Conservation (phyloP, 1,139 yeast species). For the Saccharomycopsis hybrid region DNA sequence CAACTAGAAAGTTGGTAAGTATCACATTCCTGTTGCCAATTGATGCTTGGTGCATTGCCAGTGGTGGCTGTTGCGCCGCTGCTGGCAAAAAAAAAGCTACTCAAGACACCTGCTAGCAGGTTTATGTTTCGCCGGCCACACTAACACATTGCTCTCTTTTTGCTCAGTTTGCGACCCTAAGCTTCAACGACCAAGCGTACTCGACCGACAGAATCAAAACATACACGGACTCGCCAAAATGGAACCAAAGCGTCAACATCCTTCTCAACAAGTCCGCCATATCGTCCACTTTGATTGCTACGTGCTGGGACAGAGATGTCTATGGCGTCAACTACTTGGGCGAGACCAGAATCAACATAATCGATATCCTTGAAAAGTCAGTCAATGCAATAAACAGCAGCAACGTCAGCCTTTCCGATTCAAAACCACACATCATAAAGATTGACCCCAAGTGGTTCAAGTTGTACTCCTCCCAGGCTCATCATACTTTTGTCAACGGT, state of each 20-base stretch:
- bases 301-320: slow-evolving; percentile 31
- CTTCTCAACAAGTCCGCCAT: not conserved
- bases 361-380: slow-evolving; percentile 35
- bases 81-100: no score
- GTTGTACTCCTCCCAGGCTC: slow-evolving; percentile 40
- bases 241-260: slow-evolving; percentile 14
- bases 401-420: slow-evolving; percentile 22
- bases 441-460: slow-evolving; percentile 44
- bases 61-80: no score
- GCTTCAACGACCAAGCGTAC: slow-evolving; percentile 9
- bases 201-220: slow-evolving; percentile 10
- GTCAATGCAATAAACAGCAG: slow-evolving; percentile 6
- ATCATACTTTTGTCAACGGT: slow-evolving; percentile 52
- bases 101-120: no score
- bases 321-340: slow-evolving; percentile 39
- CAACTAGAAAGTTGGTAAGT: slow-evolving; percentile 2
- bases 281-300: slow-evolving; percentile 13
- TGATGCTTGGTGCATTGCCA: no score
- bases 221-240: slow-evolving; percentile 12
- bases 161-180: slow-evolving; percentile 8
- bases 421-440: slow-evolving; percentile 24
- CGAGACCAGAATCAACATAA: slow-evolving; percentile 43
- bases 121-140: no score
- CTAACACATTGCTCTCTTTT: no score
- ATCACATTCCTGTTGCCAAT: no score